Percentiles rank a stretch among this genome's conserved stretches.
Conservation (phyloP, 495 filamentous ascomycete genomes). For the Parachaetomium inaequale region DNA sequence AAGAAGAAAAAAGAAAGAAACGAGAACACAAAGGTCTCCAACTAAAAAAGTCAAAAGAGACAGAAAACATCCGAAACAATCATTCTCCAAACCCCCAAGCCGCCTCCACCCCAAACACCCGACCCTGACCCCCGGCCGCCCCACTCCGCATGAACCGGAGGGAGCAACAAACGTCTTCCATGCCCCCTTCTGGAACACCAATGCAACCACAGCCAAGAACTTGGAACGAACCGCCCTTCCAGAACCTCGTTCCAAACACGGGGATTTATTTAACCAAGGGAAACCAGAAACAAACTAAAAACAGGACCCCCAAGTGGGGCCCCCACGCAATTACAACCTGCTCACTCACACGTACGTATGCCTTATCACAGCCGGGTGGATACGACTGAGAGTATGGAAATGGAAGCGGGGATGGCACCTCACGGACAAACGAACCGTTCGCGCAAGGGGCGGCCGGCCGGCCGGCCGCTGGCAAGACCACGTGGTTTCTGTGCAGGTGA, state of each 20-base stretch:
- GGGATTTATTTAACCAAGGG: too few species aligned
- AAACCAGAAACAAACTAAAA: neutral
- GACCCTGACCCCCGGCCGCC: neutral
- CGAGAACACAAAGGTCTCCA: too few species aligned
- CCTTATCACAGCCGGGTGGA: too few species aligned
- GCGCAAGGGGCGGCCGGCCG: too few species aligned
- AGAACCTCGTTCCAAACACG: neutral
- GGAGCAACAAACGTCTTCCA: neutral
- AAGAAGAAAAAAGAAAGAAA: neutral
- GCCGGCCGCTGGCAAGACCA: too few species aligned
- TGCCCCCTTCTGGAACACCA: slow-evolving; percentile 4
- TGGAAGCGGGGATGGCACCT: too few species aligned
- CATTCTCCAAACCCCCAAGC: neutral
- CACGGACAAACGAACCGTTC: too few species aligned
- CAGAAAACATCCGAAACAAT: neutral
- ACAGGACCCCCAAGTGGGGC: slow-evolving; percentile 2
- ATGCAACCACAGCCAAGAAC: neutral
- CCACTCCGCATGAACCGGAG: neutral
- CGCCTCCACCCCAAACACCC: neutral
- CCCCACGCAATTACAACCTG: too few species aligned
- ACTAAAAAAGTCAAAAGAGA: neutral
- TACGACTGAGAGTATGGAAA: too few species aligned
- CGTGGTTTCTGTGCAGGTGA: too few species aligned
- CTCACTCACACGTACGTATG: too few species aligned
- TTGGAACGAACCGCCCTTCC: too few species aligned